Evolutionary conservation across 371 early-diverging fungal genomes (phyloP).

Genomic region (Phascolomyces articulosus): DNA sequence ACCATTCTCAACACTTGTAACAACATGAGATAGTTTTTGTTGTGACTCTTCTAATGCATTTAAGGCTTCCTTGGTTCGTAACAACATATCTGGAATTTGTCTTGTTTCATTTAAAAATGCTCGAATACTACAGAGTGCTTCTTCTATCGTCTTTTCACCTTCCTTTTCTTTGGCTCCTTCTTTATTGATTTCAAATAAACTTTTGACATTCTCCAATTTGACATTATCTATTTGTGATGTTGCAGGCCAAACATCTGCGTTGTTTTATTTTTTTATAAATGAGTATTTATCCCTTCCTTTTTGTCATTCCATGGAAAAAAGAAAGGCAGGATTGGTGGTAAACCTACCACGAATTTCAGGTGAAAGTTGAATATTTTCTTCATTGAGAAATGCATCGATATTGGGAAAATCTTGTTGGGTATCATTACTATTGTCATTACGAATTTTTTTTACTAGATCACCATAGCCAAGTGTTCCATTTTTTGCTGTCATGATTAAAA

Average conservation of each 20-base stretch:
- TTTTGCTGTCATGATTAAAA: neutral
- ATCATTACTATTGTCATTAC: neutral
- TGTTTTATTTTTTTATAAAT: neutral
- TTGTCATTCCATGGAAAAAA: neutral
- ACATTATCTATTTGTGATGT: neutral
- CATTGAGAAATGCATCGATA: neutral
- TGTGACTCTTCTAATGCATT: neutral
- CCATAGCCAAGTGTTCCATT: neutral
- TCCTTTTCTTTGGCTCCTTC: neutral
- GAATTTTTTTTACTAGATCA: neutral
- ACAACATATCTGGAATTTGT: neutral
- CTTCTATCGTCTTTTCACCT: neutral
- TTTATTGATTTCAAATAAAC: neutral
- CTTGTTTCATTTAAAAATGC: neutral
- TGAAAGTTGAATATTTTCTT: constrained; percentile 3
- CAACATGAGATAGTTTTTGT: neutral
- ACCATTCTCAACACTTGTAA: neutral
- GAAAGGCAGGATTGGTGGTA: too few species aligned
- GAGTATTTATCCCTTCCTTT: neutral
- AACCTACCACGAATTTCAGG: neutral
- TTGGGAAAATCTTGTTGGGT: neutral
- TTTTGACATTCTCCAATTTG: neutral
- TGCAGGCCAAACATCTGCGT: neutral
- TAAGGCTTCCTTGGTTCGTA: neutral
- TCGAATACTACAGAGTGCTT: neutral